Conservation (phyloP, 1,139 yeast species). For the Saccharomycopsis hybrid region DNA sequence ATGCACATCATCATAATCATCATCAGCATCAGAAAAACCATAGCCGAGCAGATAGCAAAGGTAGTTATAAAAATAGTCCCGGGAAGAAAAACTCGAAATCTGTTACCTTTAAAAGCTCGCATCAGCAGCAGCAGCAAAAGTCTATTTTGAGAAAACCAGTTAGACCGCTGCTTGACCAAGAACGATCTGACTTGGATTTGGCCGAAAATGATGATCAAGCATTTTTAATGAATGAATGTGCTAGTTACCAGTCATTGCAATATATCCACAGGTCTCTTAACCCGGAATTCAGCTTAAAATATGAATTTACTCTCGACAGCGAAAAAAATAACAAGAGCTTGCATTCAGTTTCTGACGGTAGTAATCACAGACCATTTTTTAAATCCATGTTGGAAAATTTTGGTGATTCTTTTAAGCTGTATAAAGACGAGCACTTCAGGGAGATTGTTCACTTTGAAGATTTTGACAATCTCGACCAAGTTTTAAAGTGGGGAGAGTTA, state of each 20-base stretch:
- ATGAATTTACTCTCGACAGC: no score
- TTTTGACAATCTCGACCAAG: slow-evolving; percentile 17
- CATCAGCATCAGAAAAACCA: no score
- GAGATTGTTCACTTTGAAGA: slow-evolving; percentile 16
- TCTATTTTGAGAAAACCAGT: slow-evolving; percentile 11
- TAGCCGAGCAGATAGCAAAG: no score
- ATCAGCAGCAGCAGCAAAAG: neutral
- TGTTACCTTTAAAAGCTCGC: no score
- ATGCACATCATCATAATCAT: no score
- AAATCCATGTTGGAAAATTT: slow-evolving; percentile 12
- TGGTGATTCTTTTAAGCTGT: slow-evolving; percentile 11
- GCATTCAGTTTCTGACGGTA: neutral
- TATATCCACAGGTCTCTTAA: slow-evolving; percentile 13
- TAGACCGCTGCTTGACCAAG: no score
- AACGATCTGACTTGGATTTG: no score
- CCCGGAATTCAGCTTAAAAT: no score
- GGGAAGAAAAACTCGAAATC: neutral
- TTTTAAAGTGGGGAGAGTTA: slow-evolving; percentile 20
- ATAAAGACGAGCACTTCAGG: slow-evolving; percentile 9
- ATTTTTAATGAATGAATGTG: slow-evolving; percentile 1
- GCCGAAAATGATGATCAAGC: neutral
- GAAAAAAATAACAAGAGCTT: neutral
- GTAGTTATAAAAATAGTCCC: no score
- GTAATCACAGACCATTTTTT: slow-evolving; percentile 11
- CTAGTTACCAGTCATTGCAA: slow-evolving; percentile 11